Base-by-base conservation (phyloP, 108 stramenopile genomes). In the Cyclotella cryptica region DNA sequence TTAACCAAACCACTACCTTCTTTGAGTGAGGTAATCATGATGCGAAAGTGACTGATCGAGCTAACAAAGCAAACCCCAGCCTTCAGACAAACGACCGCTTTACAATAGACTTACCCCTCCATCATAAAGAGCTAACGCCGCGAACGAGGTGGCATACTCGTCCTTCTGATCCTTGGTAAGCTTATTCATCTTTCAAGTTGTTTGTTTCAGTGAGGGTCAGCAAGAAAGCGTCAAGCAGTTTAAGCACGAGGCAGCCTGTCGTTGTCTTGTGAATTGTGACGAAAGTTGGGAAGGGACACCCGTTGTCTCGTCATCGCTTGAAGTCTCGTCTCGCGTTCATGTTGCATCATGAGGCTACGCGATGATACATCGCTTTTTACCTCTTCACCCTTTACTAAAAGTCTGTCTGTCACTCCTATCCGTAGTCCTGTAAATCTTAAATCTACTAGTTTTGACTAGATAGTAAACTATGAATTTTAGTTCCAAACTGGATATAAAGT, bases 61-160 rank as follows among this genome's bases (percentile, higher is more conserved):
- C 44, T 12, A 45, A 45, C 44, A 45, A 45, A 45, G n/a, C n/a
- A n/a, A n/a, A n/a, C n/a, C n/a, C n/a, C n/a, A n/a, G n/a, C n/a
- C n/a, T n/a, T n/a, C n/a, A n/a, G 6, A 35, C 35, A 2, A 35
- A 35, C 35, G 35, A n/a, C 35, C 35, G 6, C 6, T 35, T 35
- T 6, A 6, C 35, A 6, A 6, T 35, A 2, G 40, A 89, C 83
- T 91, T 72, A 90, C 93, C 71, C 88, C 96, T 53, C 96, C 98
- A 65, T 98, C 98, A 80, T 95, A 95, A 45, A 98, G 94, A 39
- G 93, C 92, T 78, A 98, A 80, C 63, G 96, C 94, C 64, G 98
- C 97, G 72, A 96, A 95, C 11, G 92, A 88, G 24, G 92, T 93
- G 80, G 92, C 95, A 74, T 88, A 91, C 81, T 98, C 96, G 80